Conservation (phyloP, 371 early-diverging fungal species). For the Dichotomocladium elegans region DNA sequence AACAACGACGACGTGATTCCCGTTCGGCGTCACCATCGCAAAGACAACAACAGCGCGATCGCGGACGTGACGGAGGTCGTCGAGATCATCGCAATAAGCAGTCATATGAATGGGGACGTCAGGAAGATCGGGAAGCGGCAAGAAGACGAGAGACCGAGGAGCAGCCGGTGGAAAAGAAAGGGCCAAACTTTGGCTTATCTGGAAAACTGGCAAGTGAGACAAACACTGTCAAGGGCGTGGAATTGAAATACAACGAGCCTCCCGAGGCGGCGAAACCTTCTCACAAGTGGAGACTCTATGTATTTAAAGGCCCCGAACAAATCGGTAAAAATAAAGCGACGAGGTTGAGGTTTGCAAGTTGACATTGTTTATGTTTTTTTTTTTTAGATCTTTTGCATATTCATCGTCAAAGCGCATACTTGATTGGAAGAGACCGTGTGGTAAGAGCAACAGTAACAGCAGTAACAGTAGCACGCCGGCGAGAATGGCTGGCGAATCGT, state of each 20-base stretch:
- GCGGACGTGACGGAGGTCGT: not conserved
- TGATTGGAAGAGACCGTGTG: constrained; percentile 86
- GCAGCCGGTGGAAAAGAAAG: constrained; percentile 29
- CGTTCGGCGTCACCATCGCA: constrained; percentile 19
- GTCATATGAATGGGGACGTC: constrained; percentile 12
- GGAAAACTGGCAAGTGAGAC: constrained; percentile 85
- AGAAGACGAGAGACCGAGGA: constrained; percentile 17
- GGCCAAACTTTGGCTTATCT: constrained; percentile 67
- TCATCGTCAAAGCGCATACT: constrained; percentile 81
- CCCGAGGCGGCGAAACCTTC: constrained; percentile 82
- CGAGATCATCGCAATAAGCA: not conserved
- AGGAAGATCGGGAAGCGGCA: constrained; percentile 9
- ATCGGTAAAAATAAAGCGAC: constrained; percentile 64
- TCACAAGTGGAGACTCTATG: constrained; percentile 78
- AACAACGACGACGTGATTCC: not conserved
- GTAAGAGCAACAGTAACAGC: constrained; percentile 30
- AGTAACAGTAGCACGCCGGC: not conserved
- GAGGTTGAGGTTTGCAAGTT: not conserved
- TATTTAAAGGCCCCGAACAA: constrained; percentile 88
- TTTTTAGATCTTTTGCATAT: constrained; percentile 75
- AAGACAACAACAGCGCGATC: not conserved
- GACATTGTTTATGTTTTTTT: not conserved
- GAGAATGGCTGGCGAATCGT: no score
- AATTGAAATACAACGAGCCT: constrained; percentile 88
- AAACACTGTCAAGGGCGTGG: constrained; percentile 79